Evolutionary conservation across 2,329 filamentous ascomycete genomes (phyloP).

Genomic region (Penicillium paneum): DNA sequence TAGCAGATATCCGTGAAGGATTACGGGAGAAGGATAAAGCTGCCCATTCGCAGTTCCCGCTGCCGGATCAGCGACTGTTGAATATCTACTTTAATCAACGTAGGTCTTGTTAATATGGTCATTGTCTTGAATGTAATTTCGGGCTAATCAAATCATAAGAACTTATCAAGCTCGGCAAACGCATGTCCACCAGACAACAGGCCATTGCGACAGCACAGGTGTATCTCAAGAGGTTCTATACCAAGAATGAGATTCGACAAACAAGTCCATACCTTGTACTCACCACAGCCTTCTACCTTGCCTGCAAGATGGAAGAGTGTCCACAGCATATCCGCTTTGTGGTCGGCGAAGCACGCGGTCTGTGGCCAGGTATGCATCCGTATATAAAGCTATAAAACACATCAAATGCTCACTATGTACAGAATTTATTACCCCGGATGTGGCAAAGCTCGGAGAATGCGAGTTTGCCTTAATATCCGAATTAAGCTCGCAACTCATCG

Average conservation of each 20-base stretch:
- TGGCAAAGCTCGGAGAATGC: conserved; percentile 84
- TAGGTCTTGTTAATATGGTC: conserved; percentile 45
- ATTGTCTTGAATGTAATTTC: not conserved
- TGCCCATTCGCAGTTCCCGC: conserved; percentile 72
- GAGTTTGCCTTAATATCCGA: conserved; percentile 91
- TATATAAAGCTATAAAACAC: not conserved
- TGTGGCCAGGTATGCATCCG: conserved; percentile 66
- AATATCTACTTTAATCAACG: conserved; percentile 91
- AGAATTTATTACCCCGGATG: conserved; percentile 72
- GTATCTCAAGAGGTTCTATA: conserved; percentile 92
- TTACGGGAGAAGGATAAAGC: conserved; percentile 73
- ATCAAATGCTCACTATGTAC: conserved; percentile 18
- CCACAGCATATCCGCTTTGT: conserved; percentile 94
- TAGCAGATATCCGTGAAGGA: conserved; percentile 70
- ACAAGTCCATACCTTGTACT: conserved; percentile 93
- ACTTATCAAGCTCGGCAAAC: conserved; percentile 76
- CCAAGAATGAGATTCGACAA: conserved; percentile 81
- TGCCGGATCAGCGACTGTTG: conserved; percentile 77
- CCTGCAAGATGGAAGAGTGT: conserved; percentile 97
- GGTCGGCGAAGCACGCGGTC: conserved; percentile 75
- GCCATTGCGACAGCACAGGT: conserved; percentile 90
- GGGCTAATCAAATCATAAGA: conserved; percentile 43
- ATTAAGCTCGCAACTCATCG: conserved; percentile 82
- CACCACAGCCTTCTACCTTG: conserved; percentile 89
- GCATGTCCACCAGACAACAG: conserved; percentile 82